Evolutionary conservation across 495 filamentous ascomycete genomes (phyloP).

Genomic region (Neurospora sp.): DNA sequence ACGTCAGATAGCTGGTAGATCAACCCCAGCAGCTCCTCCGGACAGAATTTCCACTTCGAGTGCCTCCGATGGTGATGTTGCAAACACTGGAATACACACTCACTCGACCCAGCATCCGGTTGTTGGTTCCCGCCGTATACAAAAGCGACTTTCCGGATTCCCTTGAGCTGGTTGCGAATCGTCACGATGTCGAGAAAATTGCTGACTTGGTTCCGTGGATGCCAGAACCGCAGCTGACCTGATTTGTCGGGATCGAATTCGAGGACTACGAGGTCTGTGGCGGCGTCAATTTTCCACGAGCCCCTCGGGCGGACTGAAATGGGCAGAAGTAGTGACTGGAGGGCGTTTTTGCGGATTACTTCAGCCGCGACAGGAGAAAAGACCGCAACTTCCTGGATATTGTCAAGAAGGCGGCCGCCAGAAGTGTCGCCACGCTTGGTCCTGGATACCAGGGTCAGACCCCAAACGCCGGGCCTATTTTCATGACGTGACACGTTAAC

Average conservation of each 20-base stretch:
- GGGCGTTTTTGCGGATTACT: neutral
- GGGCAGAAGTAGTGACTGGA: neutral
- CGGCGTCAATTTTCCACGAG: neutral
- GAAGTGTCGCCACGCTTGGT: neutral
- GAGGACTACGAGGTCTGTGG: conserved; percentile 1
- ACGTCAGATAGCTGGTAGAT: conserved; percentile 13
- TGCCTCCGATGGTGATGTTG: neutral
- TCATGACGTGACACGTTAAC: neutral
- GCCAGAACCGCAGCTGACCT: neutral
- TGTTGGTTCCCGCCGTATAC: neutral
- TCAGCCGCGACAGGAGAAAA: neutral
- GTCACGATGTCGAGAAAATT: too few species aligned
- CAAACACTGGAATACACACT: conserved; percentile 1
- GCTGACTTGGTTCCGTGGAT: neutral
- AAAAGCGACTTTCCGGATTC: neutral
- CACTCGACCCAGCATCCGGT: neutral
- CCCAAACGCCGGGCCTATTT: neutral
- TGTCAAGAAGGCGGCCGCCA: neutral
- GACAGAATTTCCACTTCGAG: conserved; percentile 1
- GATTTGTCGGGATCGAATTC: neutral
- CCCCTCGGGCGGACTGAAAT: neutral
- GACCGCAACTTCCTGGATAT: neutral
- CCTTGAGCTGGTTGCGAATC: too few species aligned
- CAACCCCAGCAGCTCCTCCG: conserved; percentile 6
- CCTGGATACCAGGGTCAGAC: neutral